Evolutionary conservation across 2,329 filamentous ascomycete genomes (phyloP).

Genomic region (Pseudopyrenochaeta lycopersici): DNA sequence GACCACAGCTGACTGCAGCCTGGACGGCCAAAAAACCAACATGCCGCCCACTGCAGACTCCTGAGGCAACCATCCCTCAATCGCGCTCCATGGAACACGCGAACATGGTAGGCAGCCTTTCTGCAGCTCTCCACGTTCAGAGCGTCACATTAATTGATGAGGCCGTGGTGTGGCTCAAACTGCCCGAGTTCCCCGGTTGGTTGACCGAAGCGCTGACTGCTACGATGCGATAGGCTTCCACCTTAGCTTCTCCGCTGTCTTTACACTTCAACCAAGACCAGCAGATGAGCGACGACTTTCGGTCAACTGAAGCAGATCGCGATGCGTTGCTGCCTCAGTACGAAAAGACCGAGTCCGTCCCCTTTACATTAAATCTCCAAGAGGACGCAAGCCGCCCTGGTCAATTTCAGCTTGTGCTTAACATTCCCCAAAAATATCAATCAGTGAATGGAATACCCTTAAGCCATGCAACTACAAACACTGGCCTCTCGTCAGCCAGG

Average conservation of each 20-base stretch:
- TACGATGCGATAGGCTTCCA: constrained; percentile 25
- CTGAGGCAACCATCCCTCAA: constrained; percentile 25
- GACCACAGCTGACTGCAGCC: constrained; percentile 25
- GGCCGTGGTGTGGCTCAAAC: constrained; percentile 11
- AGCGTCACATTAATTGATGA: background rate
- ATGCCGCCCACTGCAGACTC: constrained; percentile 13
- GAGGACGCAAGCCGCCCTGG: constrained; percentile 41
- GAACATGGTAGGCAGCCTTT: constrained; percentile 28
- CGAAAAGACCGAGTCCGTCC: constrained; percentile 35
- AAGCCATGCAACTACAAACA: constrained; percentile 14
- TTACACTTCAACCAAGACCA: constrained; percentile 15
- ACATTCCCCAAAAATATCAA: constrained; percentile 30
- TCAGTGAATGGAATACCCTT: constrained; percentile 5
- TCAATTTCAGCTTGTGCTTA: constrained; percentile 43
- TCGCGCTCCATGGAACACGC: constrained; percentile 6
- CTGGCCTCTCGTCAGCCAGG: constrained; percentile 20
- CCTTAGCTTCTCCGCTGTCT: constrained; percentile 31
- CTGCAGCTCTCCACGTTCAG: background rate
- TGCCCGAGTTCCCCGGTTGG: background rate
- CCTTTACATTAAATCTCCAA: constrained; percentile 41
- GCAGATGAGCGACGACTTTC: constrained; percentile 19
- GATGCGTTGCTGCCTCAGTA: constrained; percentile 39
- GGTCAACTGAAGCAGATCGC: constrained; percentile 25
- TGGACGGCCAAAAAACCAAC: constrained; percentile 29
- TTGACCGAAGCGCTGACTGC: constrained; percentile 5